These are phyloP conservation scores for Cryptococcus sp. DNA, from an alignment of 1,284 basidiomycete species.

Conservation along the genomic window DNA sequence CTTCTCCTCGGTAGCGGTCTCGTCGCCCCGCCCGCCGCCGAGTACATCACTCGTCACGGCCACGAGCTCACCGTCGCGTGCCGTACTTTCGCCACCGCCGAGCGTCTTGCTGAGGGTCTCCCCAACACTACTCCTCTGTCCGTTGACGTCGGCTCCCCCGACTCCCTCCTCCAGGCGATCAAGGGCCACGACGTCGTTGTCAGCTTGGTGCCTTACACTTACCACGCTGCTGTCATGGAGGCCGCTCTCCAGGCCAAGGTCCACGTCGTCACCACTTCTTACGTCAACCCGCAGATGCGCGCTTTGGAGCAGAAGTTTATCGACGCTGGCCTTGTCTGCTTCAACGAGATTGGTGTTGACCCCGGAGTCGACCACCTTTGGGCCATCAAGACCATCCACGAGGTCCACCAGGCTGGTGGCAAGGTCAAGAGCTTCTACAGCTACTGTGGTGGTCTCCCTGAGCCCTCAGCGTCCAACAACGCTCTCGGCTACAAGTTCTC, in stretches of 20 bases:
- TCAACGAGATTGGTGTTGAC: constrained; percentile 94
- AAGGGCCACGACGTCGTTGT: constrained; percentile 91
- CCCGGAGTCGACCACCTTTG: constrained; percentile 82
- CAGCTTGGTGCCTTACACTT: constrained; percentile 93
- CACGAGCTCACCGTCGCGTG: constrained; percentile 87
- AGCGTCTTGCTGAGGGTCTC: constrained; percentile 69
- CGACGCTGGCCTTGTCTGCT: constrained; percentile 87
- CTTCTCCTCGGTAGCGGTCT: constrained; percentile 93
- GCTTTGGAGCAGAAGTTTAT: constrained; percentile 81
- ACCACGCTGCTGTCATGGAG: constrained; percentile 89
- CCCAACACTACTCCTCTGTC: constrained; percentile 71
- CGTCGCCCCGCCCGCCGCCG: constrained; percentile 89
- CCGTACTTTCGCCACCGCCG: constrained; percentile 75
- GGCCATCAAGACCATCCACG: constrained; percentile 93
- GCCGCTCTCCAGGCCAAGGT: constrained; percentile 89
- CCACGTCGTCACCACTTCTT: constrained; percentile 94
- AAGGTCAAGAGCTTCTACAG: constrained; percentile 94
- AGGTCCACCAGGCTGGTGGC: constrained; percentile 90
- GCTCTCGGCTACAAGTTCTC: constrained; percentile 99
- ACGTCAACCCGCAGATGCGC: constrained; percentile 85
- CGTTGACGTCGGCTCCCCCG: constrained; percentile 76
- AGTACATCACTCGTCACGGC: constrained; percentile 83
- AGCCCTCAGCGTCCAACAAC: constrained; percentile 73
- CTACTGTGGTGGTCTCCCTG: constrained; percentile 81
- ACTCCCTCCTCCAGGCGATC: constrained; percentile 76